Evolutionary conservation across 2,329 filamentous ascomycete species (phyloP).

Genomic region (Dryadomyces quercus-mongolicae): DNA sequence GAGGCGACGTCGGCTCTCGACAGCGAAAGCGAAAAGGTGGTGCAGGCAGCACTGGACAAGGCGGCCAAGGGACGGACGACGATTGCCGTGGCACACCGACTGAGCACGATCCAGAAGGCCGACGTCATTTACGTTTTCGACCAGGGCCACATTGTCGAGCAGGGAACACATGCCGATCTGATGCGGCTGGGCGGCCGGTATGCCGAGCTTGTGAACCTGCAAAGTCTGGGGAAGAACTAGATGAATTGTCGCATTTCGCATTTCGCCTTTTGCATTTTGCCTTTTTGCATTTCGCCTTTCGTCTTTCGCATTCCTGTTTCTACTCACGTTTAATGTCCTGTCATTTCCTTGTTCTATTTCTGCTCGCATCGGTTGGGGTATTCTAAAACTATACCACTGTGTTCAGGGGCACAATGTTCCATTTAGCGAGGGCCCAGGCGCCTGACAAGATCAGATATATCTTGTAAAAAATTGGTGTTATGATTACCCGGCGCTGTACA

Average conservation of each 20-base stretch:
- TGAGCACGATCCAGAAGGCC: slow-evolving; percentile 89
- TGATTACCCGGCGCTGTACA: too few species aligned
- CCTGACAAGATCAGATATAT: background rate
- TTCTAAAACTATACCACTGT: background rate
- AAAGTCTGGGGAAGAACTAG: slow-evolving; percentile 58
- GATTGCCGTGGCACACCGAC: slow-evolving; percentile 83
- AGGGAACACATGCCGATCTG: slow-evolving; percentile 65
- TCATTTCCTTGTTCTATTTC: background rate
- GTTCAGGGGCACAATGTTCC: background rate
- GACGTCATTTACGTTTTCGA: slow-evolving; percentile 97
- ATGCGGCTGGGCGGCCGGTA: slow-evolving; percentile 61
- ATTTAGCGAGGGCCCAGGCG: background rate
- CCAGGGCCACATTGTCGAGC: slow-evolving; percentile 73
- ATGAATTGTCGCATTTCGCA: too few species aligned
- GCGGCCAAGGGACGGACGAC: slow-evolving; percentile 79
- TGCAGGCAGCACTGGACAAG: slow-evolving; percentile 69
- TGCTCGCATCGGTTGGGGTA: too few species aligned
- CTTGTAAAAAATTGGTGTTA: too few species aligned
- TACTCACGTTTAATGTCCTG: background rate
- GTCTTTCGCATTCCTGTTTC: background rate
- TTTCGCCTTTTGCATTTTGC: background rate
- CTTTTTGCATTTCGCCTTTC: background rate
- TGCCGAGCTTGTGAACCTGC: slow-evolving; percentile 66
- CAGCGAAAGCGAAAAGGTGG: slow-evolving; percentile 65
- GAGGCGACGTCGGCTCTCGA: slow-evolving; percentile 72